Conservation (phyloP, 148 eudicot genomes). For the Spergularia marina region DNA sequence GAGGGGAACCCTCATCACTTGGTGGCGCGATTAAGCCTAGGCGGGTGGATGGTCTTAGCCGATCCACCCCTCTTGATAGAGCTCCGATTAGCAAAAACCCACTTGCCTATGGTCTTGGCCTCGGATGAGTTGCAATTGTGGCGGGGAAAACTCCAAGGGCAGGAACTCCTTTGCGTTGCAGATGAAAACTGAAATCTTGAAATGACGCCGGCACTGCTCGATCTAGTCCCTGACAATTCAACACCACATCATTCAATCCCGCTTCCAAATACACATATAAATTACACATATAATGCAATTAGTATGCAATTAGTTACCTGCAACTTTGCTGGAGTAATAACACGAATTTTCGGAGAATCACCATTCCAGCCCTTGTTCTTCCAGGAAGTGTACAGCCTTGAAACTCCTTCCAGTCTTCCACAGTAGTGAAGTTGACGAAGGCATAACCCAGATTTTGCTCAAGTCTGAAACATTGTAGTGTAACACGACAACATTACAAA, state of each 20-base stretch:
- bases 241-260: neutral
- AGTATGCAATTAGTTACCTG: slow-evolving; percentile 8
- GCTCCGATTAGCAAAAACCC: neutral
- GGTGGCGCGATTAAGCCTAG: neutral
- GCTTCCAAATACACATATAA: neutral
- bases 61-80: neutral
- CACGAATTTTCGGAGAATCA: neutral
- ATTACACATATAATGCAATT: neutral
- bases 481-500: neutral
- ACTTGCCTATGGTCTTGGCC: slow-evolving; percentile 9
- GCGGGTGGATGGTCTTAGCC: neutral
- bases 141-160: slow-evolving; percentile 22
- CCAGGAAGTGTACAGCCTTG: slow-evolving; percentile 7
- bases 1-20: neutral
- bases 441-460: slow-evolving; percentile 24
- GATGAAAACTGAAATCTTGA: neutral
- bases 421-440: slow-evolving; percentile 22
- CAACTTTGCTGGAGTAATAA: slow-evolving; percentile 14
- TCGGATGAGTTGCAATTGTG: slow-evolving; percentile 15
- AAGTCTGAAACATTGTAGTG: neutral
- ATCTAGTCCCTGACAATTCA: slow-evolving; percentile 13
- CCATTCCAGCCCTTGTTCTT: slow-evolving; percentile 13
- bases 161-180: slow-evolving; percentile 14
- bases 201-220: slow-evolving; percentile 7
- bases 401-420: slow-evolving; percentile 15